phyloP scores from a whole-genome alignment of 2,329 filamentous ascomycete genomes.

The Hypoxylon sp. region DNA sequence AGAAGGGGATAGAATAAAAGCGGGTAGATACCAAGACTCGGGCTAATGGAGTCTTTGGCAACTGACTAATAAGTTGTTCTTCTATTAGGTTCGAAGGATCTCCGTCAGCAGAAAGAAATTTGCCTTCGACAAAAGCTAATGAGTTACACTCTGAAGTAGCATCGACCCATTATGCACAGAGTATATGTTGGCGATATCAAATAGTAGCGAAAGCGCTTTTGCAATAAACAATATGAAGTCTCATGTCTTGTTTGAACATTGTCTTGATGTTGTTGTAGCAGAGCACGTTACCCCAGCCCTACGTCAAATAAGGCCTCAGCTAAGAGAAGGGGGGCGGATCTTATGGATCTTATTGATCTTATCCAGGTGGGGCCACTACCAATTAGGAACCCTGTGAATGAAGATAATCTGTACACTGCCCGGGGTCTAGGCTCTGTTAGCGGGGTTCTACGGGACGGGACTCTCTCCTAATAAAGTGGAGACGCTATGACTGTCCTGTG shows the following conservation, averaged over 20 bases:
- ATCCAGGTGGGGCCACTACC: conserved; percentile 24
- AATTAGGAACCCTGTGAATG: conserved; percentile 23
- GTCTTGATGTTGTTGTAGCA: neutral
- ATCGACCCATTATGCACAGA: neutral
- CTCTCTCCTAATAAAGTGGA: conserved; percentile 36
- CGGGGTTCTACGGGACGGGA: conserved; percentile 38
- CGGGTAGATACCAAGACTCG: neutral
- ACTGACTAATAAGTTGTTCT: conserved; percentile 13
- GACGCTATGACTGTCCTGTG: conserved; percentile 3
- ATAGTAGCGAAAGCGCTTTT: neutral
- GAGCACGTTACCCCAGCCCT: conserved; percentile 21
- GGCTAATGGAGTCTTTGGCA: neutral
- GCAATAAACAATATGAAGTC: neutral
- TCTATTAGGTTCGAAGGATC: conserved; percentile 32
- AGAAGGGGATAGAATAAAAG: neutral
- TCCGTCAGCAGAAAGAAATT: conserved; percentile 26
- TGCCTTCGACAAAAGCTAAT: conserved; percentile 4
- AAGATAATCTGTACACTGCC: conserved; percentile 6
- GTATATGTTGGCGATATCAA: neutral
- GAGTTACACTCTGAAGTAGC: neutral
- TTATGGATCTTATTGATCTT: conserved; percentile 12
- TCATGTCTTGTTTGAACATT: neutral
- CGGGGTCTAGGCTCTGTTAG: conserved; percentile 37
- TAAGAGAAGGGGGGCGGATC: conserved; percentile 11
- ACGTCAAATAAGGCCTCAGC: conserved; percentile 32